Conservation (phyloP, 208 protist species). For the Wallacemonas rigidus region DNA sequence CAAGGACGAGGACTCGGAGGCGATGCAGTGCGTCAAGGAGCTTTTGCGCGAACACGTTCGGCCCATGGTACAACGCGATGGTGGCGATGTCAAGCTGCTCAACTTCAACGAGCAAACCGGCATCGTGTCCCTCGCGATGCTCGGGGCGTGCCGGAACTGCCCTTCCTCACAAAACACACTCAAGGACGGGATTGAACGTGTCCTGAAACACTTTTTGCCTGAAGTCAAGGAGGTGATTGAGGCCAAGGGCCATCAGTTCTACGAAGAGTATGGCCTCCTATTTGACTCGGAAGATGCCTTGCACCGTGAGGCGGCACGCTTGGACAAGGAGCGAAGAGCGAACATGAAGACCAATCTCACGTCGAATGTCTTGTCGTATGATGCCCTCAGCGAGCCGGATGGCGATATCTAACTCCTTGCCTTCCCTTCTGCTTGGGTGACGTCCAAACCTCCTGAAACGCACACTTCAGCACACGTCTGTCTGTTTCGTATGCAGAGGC, state of each 20-base stretch:
- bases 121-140: slow-evolving; percentile 89
- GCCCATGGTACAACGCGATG: slow-evolving; percentile 93
- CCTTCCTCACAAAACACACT: slow-evolving; percentile 90
- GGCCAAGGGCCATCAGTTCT: slow-evolving; percentile 76
- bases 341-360: slow-evolving; percentile 55
- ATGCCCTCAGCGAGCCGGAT: slow-evolving; percentile 83
- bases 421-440: background rate
- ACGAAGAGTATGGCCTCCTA: slow-evolving; percentile 79
- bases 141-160: slow-evolving; percentile 90
- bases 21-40: slow-evolving; percentile 94
- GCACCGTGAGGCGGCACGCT: slow-evolving; percentile 63
- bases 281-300: slow-evolving; percentile 83
- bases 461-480: too few species aligned
- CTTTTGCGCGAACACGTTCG: slow-evolving; percentile 90
- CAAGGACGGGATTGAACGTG: slow-evolving; percentile 90
- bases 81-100: slow-evolving; percentile 90
- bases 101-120: slow-evolving; percentile 87
- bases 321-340: slow-evolving; percentile 56
- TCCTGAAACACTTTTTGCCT: slow-evolving; percentile 92
- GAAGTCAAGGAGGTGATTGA: slow-evolving; percentile 69
- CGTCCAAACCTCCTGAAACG: too few species aligned
- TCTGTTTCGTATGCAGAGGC: too few species aligned
- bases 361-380: slow-evolving; percentile 65
- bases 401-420: slow-evolving; percentile 38
- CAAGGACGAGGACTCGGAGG: slow-evolving; percentile 76